Evolutionary conservation across 2,329 filamentous ascomycete genomes (phyloP).

Genomic region (Verticillium tricorpus): DNA sequence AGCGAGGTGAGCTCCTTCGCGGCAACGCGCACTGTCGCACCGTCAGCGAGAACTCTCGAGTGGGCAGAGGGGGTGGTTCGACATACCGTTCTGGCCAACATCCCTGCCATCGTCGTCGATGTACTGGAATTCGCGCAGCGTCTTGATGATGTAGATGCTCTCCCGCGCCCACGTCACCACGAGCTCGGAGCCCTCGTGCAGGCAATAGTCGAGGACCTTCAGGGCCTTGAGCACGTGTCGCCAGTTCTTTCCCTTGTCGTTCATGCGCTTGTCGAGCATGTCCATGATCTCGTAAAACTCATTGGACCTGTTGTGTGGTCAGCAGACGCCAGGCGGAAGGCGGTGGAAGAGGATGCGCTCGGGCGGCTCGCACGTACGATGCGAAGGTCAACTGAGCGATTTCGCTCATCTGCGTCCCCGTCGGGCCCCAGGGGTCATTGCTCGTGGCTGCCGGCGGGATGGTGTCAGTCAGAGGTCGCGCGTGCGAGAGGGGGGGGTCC

Average conservation of each 20-base stretch:
- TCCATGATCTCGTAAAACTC: slow-evolving; percentile 99
- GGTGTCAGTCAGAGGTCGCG: slow-evolving; percentile 21
- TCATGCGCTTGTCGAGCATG: slow-evolving; percentile 97
- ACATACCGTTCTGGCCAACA: slow-evolving; percentile 90
- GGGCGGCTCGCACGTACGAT: slow-evolving; percentile 58
- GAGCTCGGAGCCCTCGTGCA: slow-evolving; percentile 94
- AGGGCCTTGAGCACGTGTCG: slow-evolving; percentile 95
- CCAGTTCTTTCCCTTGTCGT: slow-evolving; percentile 99
- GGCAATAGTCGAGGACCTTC: slow-evolving; percentile 95
- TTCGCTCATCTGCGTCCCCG: slow-evolving; percentile 97
- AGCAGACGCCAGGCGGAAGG: background rate
- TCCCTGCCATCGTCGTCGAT: slow-evolving; percentile 93
- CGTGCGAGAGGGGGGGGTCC: background rate
- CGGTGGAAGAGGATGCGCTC: background rate
- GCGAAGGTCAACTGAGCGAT: slow-evolving; percentile 98
- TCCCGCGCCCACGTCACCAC: slow-evolving; percentile 97
- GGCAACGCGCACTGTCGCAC: slow-evolving; percentile 75
- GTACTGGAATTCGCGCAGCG: slow-evolving; percentile 92
- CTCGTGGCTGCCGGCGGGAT: slow-evolving; percentile 70
- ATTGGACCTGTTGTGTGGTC: slow-evolving; percentile 59
- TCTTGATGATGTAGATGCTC: slow-evolving; percentile 99
- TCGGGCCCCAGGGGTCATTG: slow-evolving; percentile 98
- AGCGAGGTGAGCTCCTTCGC: slow-evolving; percentile 93
- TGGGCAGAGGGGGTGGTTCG: background rate
- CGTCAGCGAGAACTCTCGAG: background rate